phyloP scores from a whole-genome alignment of 768 basidiomycete species.

The Pleurotus cornucopiae region DNA sequence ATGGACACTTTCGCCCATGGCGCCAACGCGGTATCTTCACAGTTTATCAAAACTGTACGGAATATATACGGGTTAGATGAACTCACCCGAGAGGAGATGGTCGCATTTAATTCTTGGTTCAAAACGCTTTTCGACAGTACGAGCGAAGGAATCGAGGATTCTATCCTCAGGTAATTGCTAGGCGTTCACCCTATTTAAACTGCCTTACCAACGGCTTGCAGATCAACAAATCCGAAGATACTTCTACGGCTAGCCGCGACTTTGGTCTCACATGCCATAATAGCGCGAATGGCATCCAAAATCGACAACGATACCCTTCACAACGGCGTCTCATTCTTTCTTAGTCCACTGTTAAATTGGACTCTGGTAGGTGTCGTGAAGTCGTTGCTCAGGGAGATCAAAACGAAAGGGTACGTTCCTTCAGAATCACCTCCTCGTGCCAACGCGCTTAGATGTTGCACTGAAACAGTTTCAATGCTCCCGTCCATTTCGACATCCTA shows the following conservation, averaged over 20 bases:
- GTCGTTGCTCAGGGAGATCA: slow-evolving; percentile 57
- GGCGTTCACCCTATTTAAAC: not conserved
- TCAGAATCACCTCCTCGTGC: not conserved
- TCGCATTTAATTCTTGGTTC: slow-evolving; percentile 56
- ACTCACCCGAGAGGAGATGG: slow-evolving; percentile 37
- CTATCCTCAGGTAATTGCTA: slow-evolving; percentile 51
- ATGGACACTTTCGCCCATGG: slow-evolving; percentile 42
- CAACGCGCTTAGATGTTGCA: not conserved
- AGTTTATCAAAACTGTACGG: slow-evolving; percentile 48
- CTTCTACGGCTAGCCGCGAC: slow-evolving; percentile 65
- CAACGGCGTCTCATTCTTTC: slow-evolving; percentile 78
- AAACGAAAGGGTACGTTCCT: slow-evolving; percentile 44
- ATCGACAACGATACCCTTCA: slow-evolving; percentile 65
- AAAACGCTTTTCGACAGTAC: slow-evolving; percentile 74
- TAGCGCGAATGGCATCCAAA: slow-evolving; percentile 39
- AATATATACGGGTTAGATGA: slow-evolving; percentile 35
- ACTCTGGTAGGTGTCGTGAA: slow-evolving; percentile 72
- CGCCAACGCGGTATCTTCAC: slow-evolving; percentile 39
- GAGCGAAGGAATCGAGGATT: slow-evolving; percentile 83
- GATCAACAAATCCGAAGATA: slow-evolving; percentile 66
- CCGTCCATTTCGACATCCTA: slow-evolving; percentile 58
- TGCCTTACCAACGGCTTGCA: slow-evolving; percentile 20
- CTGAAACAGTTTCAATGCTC: slow-evolving; percentile 37
- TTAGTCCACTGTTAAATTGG: slow-evolving; percentile 71
- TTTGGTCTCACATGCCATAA: slow-evolving; percentile 62